Base-by-base conservation (phyloP, 2,329 filamentous ascomycete genomes). In the Lasiodiplodia gonubiensis region DNA sequence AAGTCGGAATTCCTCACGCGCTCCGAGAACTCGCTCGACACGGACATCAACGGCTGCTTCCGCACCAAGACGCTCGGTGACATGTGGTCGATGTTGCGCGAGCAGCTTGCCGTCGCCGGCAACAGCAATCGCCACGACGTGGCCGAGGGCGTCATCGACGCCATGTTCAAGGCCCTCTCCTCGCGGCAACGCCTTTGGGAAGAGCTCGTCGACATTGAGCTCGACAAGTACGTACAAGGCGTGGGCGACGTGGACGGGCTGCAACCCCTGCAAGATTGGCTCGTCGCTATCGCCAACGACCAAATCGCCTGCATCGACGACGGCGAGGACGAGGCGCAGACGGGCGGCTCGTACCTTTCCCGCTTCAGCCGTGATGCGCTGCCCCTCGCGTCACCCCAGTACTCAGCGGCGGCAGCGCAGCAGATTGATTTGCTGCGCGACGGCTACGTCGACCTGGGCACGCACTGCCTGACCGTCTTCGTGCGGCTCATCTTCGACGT, bases 261-360 rank as follows among this genome's bases (percentile, higher is more conserved):
- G 33, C 92, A 97, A 77, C 79, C 85, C 23, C 78, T 89, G 52
- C 87, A 90, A 75, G 95, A 99, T 81, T 99, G 94, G 93, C 90
- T 99, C 67, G 89, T 99, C 64, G 94, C 95, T 54, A 93, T 96
- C 67, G 95, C 96, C 72, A 99, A 99, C 81, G 95, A 99, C 80
- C 95, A 99, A 79, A 98, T 99, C 77, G 94, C 94, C 67, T 97
- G 93, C 79, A 97, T 99, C 74, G 95, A 98, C 78, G 96, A 98
- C 66, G 77, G 78, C 46, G 81, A 86, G 75, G 91, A 91, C 71
- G 66, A 67, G 27, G 49, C 66, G 4, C 57, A 63, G 10, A 67
- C 66, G 4, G 90, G 92, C 69, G 90, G 92, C 64, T 92, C 91
- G 35, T 97, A 97, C 81, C 86, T 98, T 60, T 90, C 92, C 4